Evolutionary conservation across 352 stramenopile species (phyloP).

Genomic region (Thraustochytrium sp.): DNA sequence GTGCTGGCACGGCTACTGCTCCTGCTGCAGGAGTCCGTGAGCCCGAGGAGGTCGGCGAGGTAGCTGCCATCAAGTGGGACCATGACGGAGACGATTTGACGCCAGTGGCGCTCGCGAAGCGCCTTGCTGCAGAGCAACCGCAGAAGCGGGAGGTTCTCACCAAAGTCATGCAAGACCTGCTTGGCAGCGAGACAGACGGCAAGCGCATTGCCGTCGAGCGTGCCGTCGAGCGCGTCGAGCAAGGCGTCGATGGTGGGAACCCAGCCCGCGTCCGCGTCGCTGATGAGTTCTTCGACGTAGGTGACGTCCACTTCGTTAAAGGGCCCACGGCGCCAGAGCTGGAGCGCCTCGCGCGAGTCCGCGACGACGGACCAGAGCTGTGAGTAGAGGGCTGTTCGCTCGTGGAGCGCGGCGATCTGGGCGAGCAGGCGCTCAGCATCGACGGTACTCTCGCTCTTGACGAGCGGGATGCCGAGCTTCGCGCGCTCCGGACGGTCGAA

Average conservation of each 20-base stretch:
- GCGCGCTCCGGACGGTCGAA: conserved; percentile 29
- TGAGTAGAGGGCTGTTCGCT: not conserved
- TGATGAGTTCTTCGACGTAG: not conserved
- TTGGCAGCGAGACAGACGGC: not conserved
- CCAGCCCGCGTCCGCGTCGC: not conserved
- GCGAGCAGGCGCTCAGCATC: not conserved
- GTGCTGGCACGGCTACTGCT: no score
- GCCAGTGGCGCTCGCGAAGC: conserved; percentile 6
- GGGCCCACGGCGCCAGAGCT: not conserved
- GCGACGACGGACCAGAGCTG: conserved; percentile 37
- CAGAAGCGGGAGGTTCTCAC: not conserved
- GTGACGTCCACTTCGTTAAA: not conserved
- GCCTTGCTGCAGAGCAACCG: conserved; percentile 1
- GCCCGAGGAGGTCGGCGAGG: not conserved
- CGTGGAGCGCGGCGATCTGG: not conserved
- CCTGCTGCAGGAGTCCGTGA: no score
- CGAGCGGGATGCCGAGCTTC: not conserved
- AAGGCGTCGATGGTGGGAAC: not conserved
- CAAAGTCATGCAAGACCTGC: not conserved
- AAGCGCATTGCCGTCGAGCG: not conserved
- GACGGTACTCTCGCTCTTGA: conserved; percentile 11
- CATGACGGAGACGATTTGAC: conserved; percentile 1
- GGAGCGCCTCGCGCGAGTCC: conserved; percentile 3
- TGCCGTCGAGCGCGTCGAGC: not conserved
- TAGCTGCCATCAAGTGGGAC: not conserved